These are phyloP conservation scores for Spathaspora boniae DNA, from an alignment of 805 yeast genomes.

Conservation along the genomic window DNA sequence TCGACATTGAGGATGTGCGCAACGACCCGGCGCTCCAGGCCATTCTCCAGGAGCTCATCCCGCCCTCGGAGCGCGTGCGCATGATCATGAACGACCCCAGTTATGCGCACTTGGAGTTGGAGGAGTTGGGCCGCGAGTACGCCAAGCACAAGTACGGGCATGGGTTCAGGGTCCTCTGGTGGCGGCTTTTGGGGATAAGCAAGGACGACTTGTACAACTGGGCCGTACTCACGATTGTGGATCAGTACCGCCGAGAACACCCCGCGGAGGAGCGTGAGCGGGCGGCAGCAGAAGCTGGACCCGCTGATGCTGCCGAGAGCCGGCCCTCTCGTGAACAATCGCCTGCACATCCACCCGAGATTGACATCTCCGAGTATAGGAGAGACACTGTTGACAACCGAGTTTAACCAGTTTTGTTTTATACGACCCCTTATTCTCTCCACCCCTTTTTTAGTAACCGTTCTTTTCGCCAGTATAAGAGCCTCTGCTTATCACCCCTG, in stretches of 20 bases:
- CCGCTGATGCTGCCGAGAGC: not conserved
- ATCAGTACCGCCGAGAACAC: slow-evolving; percentile 12
- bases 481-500: too few species aligned
- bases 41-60: slow-evolving; percentile 37
- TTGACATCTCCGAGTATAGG: slow-evolving; percentile 5
- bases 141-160: slow-evolving; percentile 33
- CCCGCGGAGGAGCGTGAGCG: slow-evolving; percentile 1
- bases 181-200: slow-evolving; percentile 56
- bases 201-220: slow-evolving; percentile 47
- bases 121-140: slow-evolving; percentile 39
- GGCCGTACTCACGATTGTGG: slow-evolving; percentile 34
- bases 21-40: slow-evolving; percentile 34
- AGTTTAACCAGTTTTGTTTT: too few species aligned
- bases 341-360: slow-evolving; percentile 2
- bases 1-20: slow-evolving; percentile 32
- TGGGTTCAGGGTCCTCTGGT: slow-evolving; percentile 37
- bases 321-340: not conserved
- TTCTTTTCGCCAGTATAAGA: too few species aligned
- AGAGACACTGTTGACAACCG: slow-evolving; percentile 9
- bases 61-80: slow-evolving; percentile 40
- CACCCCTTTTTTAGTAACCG: too few species aligned
- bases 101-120: slow-evolving; percentile 36
- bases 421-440: too few species aligned
- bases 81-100: slow-evolving; percentile 36
- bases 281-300: slow-evolving; percentile 3